phyloP scores from a whole-genome alignment of 345 rosid species.

The Populus deltoides region DNA sequence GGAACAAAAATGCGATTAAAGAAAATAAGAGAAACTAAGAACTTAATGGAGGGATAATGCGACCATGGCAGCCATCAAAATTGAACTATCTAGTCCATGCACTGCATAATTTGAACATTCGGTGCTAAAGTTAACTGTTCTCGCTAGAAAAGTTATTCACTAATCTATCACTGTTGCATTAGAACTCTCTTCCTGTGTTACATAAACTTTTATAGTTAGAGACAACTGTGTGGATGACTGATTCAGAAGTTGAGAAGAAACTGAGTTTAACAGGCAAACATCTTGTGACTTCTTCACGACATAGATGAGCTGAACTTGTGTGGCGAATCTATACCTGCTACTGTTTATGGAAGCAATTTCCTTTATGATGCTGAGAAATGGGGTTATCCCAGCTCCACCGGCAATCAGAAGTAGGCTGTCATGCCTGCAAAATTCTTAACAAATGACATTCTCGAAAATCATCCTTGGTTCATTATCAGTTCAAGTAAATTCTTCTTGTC shows the following conservation, averaged over 20 bases:
- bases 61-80: constrained; percentile 41
- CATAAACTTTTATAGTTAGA: constrained; percentile 56
- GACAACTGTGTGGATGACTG: constrained; percentile 34
- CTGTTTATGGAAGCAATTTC: constrained; percentile 45
- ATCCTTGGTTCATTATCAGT: background rate
- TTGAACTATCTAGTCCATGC: constrained; percentile 47
- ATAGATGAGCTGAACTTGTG: constrained; percentile 53
- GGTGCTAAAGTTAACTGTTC: constrained; percentile 41
- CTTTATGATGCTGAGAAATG: constrained; percentile 71
- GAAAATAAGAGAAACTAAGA: constrained; percentile 47
- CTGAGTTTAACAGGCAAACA: constrained; percentile 51
- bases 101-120: constrained; percentile 39
- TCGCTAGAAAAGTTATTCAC: constrained; percentile 40
- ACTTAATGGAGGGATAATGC: constrained; percentile 40
- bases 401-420: constrained; percentile 69
- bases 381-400: constrained; percentile 84
- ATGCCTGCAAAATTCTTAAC: constrained; percentile 44
- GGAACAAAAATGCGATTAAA: constrained; percentile 52
- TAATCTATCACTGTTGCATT: constrained; percentile 35
- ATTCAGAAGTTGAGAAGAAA: constrained; percentile 47
- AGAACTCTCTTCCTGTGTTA: constrained; percentile 55
- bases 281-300: constrained; percentile 52
- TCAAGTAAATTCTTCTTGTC: background rate
- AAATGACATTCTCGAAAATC: background rate
- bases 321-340: constrained; percentile 37